Evolutionary conservation across 2,329 filamentous ascomycete species (phyloP).

Genomic region (Orbilia blumenaviensis): DNA sequence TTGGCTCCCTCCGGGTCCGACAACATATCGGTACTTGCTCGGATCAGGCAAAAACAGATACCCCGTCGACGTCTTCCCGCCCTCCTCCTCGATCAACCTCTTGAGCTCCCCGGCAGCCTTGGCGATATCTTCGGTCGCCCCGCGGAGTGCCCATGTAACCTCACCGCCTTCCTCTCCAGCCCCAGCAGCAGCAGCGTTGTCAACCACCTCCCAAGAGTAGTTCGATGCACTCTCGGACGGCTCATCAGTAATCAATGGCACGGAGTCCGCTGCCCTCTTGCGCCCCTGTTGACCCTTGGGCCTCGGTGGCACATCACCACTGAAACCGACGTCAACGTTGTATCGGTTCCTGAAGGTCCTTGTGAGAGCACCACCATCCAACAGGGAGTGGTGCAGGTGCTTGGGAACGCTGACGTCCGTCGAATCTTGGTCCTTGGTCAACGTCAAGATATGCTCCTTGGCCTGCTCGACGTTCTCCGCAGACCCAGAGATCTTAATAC

Average conservation of each 20-base stretch:
- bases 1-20: conserved; percentile 86
- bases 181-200: conserved; percentile 66
- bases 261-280: conserved; percentile 68
- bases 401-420: conserved; percentile 86
- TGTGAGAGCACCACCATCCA: conserved; percentile 93
- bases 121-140: conserved; percentile 77
- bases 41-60: conserved; percentile 92
- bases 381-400: conserved; percentile 81
- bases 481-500: conserved; percentile 84
- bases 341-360: conserved; percentile 84
- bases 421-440: conserved; percentile 86
- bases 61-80: conserved; percentile 76
- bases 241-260: conserved; percentile 93
- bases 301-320: conserved; percentile 78
- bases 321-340: conserved; percentile 91
- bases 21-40: conserved; percentile 85
- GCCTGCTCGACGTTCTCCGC: conserved; percentile 82
- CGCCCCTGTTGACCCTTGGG: conserved; percentile 62
- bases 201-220: conserved; percentile 85
- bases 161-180: conserved; percentile 65
- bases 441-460: conserved; percentile 80
- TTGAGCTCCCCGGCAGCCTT: conserved; percentile 81
- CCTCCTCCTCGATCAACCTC: conserved; percentile 75
- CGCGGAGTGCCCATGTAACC: conserved; percentile 89
- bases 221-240: conserved; percentile 67